These are phyloP conservation scores for Pseudoscleropodium purum DNA, from an alignment of 225 moss, liverwort and hornwort genomes.

Conservation along the genomic window DNA sequence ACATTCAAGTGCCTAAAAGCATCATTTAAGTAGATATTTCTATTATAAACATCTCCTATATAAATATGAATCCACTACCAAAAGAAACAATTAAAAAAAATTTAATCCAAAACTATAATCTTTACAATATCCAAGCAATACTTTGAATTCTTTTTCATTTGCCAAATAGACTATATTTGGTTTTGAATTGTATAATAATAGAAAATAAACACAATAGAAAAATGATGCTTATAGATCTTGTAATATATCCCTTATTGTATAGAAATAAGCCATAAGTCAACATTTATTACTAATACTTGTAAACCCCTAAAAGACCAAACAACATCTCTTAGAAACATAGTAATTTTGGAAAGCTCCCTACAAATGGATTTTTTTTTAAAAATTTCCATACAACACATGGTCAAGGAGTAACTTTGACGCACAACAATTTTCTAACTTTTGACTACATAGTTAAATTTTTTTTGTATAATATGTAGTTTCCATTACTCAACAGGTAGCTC, in stretches of 20 bases:
- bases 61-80: background rate
- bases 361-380: too few relatives aligned
- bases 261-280: background rate
- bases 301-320: too few relatives aligned
- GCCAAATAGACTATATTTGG: background rate
- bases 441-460: too few relatives aligned
- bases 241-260: background rate
- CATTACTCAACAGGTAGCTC: too few relatives aligned
- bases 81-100: background rate
- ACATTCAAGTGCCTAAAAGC: too few relatives aligned
- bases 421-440: too few relatives aligned
- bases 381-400: too few relatives aligned
- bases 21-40: background rate
- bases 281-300: background rate
- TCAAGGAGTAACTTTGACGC: too few relatives aligned
- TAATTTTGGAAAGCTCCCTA: too few relatives aligned
- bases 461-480: too few relatives aligned
- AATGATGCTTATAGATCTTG: background rate
- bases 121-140: rapidly evolving
- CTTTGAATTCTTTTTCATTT: background rate
- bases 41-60: background rate
- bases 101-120: too few relatives aligned
- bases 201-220: background rate
- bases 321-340: too few relatives aligned
- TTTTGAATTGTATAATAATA: background rate